A percentile compares a stretch with the other conserved stretches of the same genome.
These are phyloP conservation scores for Haplographium delicatum DNA, from an alignment of 495 filamentous ascomycete genomes.

Conservation along the genomic window DNA sequence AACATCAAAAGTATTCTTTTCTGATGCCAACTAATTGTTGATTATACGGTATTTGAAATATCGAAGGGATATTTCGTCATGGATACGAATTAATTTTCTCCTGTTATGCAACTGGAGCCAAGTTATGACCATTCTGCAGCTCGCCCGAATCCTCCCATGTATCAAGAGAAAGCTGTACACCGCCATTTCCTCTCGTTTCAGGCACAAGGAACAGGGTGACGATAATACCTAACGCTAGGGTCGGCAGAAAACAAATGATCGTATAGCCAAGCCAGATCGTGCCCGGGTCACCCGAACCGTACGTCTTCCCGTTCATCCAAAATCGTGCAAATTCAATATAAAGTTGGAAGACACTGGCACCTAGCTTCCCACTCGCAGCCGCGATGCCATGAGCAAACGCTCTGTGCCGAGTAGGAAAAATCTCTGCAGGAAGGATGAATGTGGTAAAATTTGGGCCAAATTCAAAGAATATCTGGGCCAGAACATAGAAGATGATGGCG, in stretches of 20 bases:
- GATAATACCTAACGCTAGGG: neutral
- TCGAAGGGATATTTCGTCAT: too few species aligned
- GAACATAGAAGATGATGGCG: constrained; percentile 93
- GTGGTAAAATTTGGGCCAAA: neutral
- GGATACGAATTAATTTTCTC: too few species aligned
- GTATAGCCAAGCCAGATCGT: constrained; percentile 3
- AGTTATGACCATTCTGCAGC: neutral
- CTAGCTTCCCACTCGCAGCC: constrained; percentile 5
- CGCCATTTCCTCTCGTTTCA: neutral
- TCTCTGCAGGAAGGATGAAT: constrained; percentile 26
- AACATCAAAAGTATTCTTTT: too few species aligned
- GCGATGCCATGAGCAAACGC: constrained; percentile 7
- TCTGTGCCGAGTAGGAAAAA: constrained; percentile 4
- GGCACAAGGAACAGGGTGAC: neutral
- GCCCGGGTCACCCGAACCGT: neutral
- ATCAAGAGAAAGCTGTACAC: neutral
- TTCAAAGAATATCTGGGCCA: neutral
- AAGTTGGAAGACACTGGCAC: constrained; percentile 1
- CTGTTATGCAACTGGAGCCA: too few species aligned
- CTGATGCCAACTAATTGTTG: too few species aligned
- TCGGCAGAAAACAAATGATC: constrained; percentile 1
- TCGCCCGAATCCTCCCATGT: neutral
- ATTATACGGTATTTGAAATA: too few species aligned
- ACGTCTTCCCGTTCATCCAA: neutral
- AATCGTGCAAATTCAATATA: constrained; percentile 1